Evolutionary conservation across 495 filamentous ascomycete species (phyloP).

Genomic region (Penicillium steckii): DNA sequence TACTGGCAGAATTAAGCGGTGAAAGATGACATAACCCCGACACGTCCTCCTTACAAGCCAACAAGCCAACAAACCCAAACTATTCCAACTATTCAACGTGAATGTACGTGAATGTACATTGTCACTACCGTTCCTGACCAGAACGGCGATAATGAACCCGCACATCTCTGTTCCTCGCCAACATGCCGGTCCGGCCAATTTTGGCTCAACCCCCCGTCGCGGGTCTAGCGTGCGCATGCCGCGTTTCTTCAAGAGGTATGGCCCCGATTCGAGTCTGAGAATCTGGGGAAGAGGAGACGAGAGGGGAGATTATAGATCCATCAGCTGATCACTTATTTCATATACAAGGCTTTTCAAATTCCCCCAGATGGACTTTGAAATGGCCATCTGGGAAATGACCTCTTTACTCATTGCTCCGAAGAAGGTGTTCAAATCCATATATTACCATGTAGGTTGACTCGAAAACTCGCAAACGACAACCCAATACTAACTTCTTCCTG

Average conservation of each 20-base stretch:
- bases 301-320: neutral
- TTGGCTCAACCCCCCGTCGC: constrained; percentile 52
- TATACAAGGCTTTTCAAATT: constrained; percentile 59
- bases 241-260: constrained; percentile 54
- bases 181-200: constrained; percentile 53
- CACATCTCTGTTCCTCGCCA: constrained; percentile 63
- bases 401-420: constrained; percentile 70
- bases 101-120: constrained; percentile 12
- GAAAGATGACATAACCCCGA: constrained; percentile 26
- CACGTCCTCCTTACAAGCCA: too few relatives aligned
- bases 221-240: constrained; percentile 56
- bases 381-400: constrained; percentile 81
- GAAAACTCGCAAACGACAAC: neutral
- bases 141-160: constrained; percentile 52
- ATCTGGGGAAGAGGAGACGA: neutral
- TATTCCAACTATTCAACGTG: neutral
- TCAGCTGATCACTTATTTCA: neutral
- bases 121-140: constrained; percentile 18
- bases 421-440: constrained; percentile 74
- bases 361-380: constrained; percentile 70
- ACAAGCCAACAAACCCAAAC: too few relatives aligned
- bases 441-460: constrained; percentile 61
- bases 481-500: constrained; percentile 11
- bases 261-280: neutral
- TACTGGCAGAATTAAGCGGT: too few relatives aligned